Evolutionary conservation across 2,329 filamentous ascomycete species (phyloP), one percentile per base, ranked within the genome.

Genomic region (Alternaria angustiovoidea): DNA sequence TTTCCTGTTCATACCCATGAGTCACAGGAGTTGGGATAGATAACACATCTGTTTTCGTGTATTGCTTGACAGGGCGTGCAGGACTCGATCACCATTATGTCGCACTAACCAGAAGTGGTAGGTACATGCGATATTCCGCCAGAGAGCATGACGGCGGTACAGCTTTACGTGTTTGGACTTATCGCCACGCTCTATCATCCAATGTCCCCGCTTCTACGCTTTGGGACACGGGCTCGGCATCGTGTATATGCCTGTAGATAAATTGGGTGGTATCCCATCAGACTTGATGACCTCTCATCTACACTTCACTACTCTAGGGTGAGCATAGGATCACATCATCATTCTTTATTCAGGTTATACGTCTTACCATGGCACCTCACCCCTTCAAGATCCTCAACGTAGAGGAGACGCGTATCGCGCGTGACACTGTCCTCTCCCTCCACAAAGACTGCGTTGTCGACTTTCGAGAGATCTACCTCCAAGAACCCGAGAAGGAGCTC

Each of bases 331-430:
- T 26, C 14, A 8, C 26, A 43, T 34, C 14, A 24, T 8, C 39
- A 11, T 26, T 22, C 46, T 36, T 49, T 22, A n/a, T n/a, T 12
- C 32, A n/a, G 12, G 8, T n/a, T 28, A 52, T 32, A 39, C 20
- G 48, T 36, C 20, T 32, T 57, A 61, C 36, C 59, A 79, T 79
- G 77, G 69, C 77, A 63, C 78, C 77, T 38, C 84, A 86, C 65
- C 86, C 86, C 16, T 80, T 88, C 77, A 85, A 86, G 70, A 85
- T 81, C 66, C 82, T 89, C 57, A 83, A 80, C 49, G 75, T 85
- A 68, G 80, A 85, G 39, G 87, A 89, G 75, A 86, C 87, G 20
- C 78, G 80, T 56, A 72, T 76, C 20, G 83, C 85, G 41, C 79
- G 81, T 42, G 83, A 83, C 63, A 75, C 86, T 43, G 80, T 88